Base-by-base conservation (phyloP, 2,329 filamentous ascomycete genomes). In the Colletotrichum sp. region DNA sequence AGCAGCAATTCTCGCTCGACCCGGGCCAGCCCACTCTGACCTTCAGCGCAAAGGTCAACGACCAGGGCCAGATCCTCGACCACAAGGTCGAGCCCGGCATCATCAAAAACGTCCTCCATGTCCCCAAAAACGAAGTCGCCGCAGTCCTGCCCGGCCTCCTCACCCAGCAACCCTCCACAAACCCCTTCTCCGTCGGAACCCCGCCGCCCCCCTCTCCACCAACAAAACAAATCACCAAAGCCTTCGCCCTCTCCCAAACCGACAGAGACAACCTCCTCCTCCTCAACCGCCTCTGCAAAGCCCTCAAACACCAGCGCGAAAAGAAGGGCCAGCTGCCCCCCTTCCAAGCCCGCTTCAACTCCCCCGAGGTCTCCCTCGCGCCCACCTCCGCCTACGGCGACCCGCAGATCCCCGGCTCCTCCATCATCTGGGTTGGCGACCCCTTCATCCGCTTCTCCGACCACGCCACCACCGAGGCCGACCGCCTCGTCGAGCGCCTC, bases 11-110 rank as follows among this genome's bases (percentile, higher is more conserved):
- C 77, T 93, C 92, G 55, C 84, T 94, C 30, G 88, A 85, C 3
- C 81, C 86, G 10, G 84, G 86, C 68, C 83, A 85, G 32, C 90
- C 89, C 2, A 89, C 89, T 63, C 85, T 94, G 64, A 93, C 92
- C 0, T 93, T 94, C 79, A 93, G 92, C 76, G 89, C 90, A 7
- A 88, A 87, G 66, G 85, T 94, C 26, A 88, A 91, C 78, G 81
- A 85, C 16, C 80, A 84, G 1, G 92, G 92, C 8, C 83, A 88
- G 8, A 79, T 93, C 5, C 82, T 92, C 9, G 89, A 92, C 10
- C 85, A 87, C 78, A 89, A 87, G 60, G 85, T 94, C 63, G 87
- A 88, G 30, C 88, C 92, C 3, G 90, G 89, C 8, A 85, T 80
- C 13, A 80, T 94, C n/a, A 81, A 84, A 21, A 86, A 90, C 32